These are phyloP conservation scores for Medicago lupulina DNA, from an alignment of 306 rosid species.

Conservation along the genomic window DNA sequence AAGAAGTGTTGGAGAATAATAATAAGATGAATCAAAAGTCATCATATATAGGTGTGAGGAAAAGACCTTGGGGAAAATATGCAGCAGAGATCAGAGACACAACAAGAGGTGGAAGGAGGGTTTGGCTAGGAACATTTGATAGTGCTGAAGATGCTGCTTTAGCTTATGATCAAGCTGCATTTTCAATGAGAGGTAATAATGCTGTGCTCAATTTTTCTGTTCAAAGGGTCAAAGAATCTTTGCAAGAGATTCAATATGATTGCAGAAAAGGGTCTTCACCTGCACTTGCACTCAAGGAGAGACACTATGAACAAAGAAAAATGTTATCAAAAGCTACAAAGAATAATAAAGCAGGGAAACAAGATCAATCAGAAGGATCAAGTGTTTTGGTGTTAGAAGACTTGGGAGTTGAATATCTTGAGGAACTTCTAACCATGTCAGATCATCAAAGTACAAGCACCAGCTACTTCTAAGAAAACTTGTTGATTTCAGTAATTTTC, in stretches of 20 bases:
- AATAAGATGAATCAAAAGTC: neutral
- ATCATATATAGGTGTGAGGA: conserved; percentile 57
- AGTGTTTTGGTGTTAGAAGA: conserved; percentile 53
- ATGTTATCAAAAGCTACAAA: conserved; percentile 14
- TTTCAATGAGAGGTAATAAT: conserved; percentile 58
- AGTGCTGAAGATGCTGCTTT: conserved; percentile 75
- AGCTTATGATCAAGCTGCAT: conserved; percentile 89
- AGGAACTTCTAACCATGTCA: conserved; percentile 53
- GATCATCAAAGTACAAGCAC: conserved; percentile 23
- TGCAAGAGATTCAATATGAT: conserved; percentile 39
- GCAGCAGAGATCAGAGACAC: conserved; percentile 88
- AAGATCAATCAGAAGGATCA: conserved; percentile 18
- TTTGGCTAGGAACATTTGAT: conserved; percentile 88
- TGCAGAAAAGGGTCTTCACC: conserved; percentile 52
- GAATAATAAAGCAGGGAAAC: neutral
- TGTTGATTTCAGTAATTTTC: too few species aligned
- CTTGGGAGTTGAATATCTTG: conserved; percentile 71
- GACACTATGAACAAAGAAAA: conserved; percentile 25
- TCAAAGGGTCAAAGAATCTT: conserved; percentile 40
- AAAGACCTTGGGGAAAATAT: conserved; percentile 79
- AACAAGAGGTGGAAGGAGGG: conserved; percentile 64
- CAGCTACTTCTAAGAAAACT: neutral
- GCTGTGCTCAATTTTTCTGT: conserved; percentile 68
- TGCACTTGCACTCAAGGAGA: conserved; percentile 59
- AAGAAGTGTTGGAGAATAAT: neutral